A percentile compares a stretch with the other conserved stretches of the same genome.
phyloP scores from a whole-genome alignment of 129 eudicot species.

The Calendula officinalis region DNA sequence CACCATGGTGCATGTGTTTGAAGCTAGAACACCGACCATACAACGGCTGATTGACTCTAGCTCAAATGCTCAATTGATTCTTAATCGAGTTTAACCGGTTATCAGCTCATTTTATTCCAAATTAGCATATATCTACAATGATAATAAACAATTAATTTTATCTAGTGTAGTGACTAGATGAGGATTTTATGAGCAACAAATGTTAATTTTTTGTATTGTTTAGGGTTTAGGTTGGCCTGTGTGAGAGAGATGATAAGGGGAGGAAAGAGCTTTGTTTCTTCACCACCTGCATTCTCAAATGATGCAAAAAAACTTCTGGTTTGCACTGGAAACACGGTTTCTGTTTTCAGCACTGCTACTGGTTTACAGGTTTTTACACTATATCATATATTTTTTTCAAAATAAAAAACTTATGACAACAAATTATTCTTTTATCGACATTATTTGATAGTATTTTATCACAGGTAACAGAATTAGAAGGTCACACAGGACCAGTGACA shows the following conservation, averaged over 20 bases:
- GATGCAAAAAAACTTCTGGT: slow-evolving; percentile 67
- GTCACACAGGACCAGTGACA: slow-evolving; percentile 71
- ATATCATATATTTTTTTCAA: too few species aligned
- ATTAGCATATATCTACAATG: too few species aligned
- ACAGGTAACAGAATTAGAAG: slow-evolving; percentile 77
- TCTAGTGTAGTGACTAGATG: too few species aligned
- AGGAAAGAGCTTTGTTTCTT: slow-evolving; percentile 71
- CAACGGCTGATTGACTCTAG: too few species aligned
- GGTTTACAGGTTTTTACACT: slow-evolving; percentile 56
- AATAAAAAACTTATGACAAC: not conserved
- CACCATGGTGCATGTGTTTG: too few species aligned
- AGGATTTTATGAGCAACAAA: too few species aligned
- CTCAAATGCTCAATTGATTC: too few species aligned
- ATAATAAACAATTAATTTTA: too few species aligned
- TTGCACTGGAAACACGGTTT: slow-evolving; percentile 78
- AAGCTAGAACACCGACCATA: too few species aligned
- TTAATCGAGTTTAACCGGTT: too few species aligned
- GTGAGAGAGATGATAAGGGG: slow-evolving; percentile 57
- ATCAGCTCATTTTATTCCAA: too few species aligned
- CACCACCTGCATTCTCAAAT: slow-evolving; percentile 92
- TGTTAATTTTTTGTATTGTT: too few species aligned
- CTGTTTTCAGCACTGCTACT: slow-evolving; percentile 85
- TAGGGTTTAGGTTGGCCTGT: not conserved
- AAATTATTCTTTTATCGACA: not conserved
- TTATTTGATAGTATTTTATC: not conserved